Evolutionary conservation across 495 filamentous ascomycete genomes (phyloP), one percentile per base, ranked within the genome.

Genomic region (Penicillium daleae): DNA sequence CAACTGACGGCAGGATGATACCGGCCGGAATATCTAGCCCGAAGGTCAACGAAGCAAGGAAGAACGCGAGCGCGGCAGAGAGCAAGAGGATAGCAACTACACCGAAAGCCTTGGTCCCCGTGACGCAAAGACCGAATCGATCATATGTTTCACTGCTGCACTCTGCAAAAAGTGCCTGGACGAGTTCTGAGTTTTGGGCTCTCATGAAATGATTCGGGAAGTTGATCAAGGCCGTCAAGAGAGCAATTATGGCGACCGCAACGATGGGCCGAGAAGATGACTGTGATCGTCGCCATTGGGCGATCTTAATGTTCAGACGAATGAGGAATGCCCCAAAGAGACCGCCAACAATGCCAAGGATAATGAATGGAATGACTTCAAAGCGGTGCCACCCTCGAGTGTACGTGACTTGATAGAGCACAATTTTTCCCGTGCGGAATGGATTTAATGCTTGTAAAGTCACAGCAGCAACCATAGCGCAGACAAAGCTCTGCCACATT

Each of bases 401-500:
- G 76, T 98, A 98, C 9, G 90, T 96, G 65, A 98, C 94, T 75
- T 99, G 93, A 76, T 97, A 99, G 19, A 98, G 79, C 54, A 98
- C 95, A 57, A 99, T 88, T 70, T 98, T 97, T 21, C 96, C 95
- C 4, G 94, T 97, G 42, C 95, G 85, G 74, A 98, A 98, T 13
- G 95, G 95, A 71, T 99, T 93, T 58, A 97, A 84, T 31, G 91
- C 91, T 73, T 99, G 94, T 29, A 99, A 76, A 17, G 92, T 92
- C 9, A 98, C 92, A 17, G 96, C 93, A 17, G 95, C 95, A 12
- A 97, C 90, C 93, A 98, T 98, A 68, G 95, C 95, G 68, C 94
- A 97, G 19, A 99, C 95, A 76, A 99, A 98, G 71, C 92, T 96
- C 71, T 97, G 94, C 95, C 95, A 99, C 95, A 99, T 99, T 1